Evolutionary conservation across 2,329 filamentous ascomycete species (phyloP).

Genomic region (Fusarium decemcellulare): DNA sequence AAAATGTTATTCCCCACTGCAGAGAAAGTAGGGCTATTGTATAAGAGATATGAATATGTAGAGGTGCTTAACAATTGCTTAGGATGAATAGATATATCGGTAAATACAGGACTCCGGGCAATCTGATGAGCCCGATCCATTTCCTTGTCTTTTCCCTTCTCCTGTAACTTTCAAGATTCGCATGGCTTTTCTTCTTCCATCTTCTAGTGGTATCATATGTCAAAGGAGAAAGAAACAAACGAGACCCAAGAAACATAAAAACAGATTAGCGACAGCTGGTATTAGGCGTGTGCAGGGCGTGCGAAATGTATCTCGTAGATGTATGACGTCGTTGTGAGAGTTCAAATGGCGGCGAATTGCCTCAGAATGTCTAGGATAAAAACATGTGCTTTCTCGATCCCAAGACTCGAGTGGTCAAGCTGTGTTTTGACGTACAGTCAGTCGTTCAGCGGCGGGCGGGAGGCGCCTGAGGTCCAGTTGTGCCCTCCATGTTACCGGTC

Average conservation of each 20-base stretch:
- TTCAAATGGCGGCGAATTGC: slow-evolving; percentile 32
- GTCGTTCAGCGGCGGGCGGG: slow-evolving; percentile 36
- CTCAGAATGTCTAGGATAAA: slow-evolving; percentile 27
- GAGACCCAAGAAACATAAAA: slow-evolving; percentile 40
- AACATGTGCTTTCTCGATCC: slow-evolving; percentile 13
- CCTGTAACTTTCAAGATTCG: slow-evolving; percentile 37
- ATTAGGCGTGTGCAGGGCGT: slow-evolving; percentile 43
- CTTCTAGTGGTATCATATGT: slow-evolving; percentile 51
- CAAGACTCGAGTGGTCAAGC: slow-evolving; percentile 7
- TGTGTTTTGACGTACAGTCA: neutral
- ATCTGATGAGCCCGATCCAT: slow-evolving; percentile 15
- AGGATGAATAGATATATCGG: slow-evolving; percentile 31
- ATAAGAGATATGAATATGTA: slow-evolving; percentile 11
- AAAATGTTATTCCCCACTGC: too few relatives aligned
- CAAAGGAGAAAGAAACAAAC: slow-evolving; percentile 36
- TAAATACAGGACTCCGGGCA: slow-evolving; percentile 39
- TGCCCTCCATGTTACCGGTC: slow-evolving; percentile 84
- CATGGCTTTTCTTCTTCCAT: slow-evolving; percentile 43
- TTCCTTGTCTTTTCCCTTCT: slow-evolving; percentile 24
- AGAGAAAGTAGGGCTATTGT: neutral
- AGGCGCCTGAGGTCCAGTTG: slow-evolving; percentile 52
- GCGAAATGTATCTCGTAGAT: slow-evolving; percentile 42
- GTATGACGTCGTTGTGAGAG: slow-evolving; percentile 31
- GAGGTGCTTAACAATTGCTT: slow-evolving; percentile 21
- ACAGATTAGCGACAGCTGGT: slow-evolving; percentile 41